Evolutionary conservation across 495 filamentous ascomycete genomes (phyloP).

Genomic region (Bathelium albidoporum): DNA sequence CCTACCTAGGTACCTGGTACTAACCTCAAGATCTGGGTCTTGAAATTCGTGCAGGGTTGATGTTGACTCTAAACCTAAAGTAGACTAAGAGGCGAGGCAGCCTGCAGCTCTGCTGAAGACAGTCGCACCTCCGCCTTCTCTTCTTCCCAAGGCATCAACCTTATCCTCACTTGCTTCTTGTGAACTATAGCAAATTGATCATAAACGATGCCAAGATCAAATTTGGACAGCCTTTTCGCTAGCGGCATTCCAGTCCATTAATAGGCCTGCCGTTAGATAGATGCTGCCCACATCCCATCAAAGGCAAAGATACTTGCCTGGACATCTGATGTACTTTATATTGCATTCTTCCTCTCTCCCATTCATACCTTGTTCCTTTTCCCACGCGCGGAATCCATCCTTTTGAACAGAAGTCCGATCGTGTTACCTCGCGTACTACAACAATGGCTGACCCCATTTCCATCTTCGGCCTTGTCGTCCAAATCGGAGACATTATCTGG

Average conservation of each 20-base stretch:
- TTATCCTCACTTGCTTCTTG: slow-evolving; percentile 2
- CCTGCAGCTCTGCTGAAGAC: background rate
- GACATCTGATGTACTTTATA: background rate
- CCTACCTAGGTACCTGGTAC: too few relatives aligned
- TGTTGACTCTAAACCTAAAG: background rate
- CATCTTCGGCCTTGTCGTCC: background rate
- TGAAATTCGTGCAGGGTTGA: background rate
- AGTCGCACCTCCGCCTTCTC: background rate
- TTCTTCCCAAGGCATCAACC: background rate
- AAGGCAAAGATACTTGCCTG: background rate
- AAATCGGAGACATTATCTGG: slow-evolving; percentile 2
- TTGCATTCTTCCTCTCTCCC: too few relatives aligned
- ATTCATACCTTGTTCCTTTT: background rate
- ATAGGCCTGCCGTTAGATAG: background rate
- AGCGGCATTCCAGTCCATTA: background rate
- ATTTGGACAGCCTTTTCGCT: slow-evolving; percentile 2
- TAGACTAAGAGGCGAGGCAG: background rate
- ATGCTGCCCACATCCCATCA: background rate
- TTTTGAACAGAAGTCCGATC: background rate
- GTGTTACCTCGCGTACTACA: too few relatives aligned
- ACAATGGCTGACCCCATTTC: slow-evolving; percentile 7
- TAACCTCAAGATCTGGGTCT: background rate
- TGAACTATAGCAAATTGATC: background rate
- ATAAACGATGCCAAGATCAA: background rate
- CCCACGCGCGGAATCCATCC: background rate